Evolutionary conservation across 2,329 filamentous ascomycete genomes (phyloP), one percentile per base, ranked within the genome.

Genomic region (Arthroderma uncinatum): DNA sequence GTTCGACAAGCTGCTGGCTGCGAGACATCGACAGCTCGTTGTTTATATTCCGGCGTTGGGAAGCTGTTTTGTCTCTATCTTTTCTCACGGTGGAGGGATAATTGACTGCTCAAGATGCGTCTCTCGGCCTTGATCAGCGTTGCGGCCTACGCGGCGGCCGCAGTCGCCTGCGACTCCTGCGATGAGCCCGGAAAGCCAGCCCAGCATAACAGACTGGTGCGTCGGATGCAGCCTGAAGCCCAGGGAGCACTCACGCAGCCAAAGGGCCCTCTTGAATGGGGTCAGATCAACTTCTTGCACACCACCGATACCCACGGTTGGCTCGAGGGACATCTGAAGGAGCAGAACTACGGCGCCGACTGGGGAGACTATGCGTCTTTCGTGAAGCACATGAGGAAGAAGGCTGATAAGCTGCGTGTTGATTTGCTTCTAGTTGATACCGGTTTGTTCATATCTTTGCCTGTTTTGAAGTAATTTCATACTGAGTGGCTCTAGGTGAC

Each of bases 321-420:
- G 93, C 85, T 94, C 68, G 89, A 83, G 8, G 93, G 93, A 0
- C 93, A 98, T 76, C 74, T 97, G 3, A 85, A 91, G 75, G 93
- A 98, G 85, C 89, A 76, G 66, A 79, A 50, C 47, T 50, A 50
- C 47, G 91, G 89, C 4, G 92, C 89, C 50, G 93, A 98, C 34
- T 97, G 93, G 90, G 93, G 93, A 59, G 93, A 98, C 74, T 98
- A 97, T 71, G 81, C 97, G 65, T 96, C 92, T 5, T 96, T 98
- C 68, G 83, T 91, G 33, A 78, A 85, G 37, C 89, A 92, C 68
- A 82, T 98, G 78, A 86, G 82, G 57, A 79, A 83, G 63, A 84
- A 82, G 67, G 89, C 90, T 56, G 88, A 96, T 66, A 80, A 83
- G 0, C 79, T 85, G 56, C 90, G 89, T 48, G 82, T 82, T 28